These are phyloP conservation scores for Thelephora ganbajun DNA, from an alignment of 768 basidiomycete genomes.

Conservation along the genomic window DNA sequence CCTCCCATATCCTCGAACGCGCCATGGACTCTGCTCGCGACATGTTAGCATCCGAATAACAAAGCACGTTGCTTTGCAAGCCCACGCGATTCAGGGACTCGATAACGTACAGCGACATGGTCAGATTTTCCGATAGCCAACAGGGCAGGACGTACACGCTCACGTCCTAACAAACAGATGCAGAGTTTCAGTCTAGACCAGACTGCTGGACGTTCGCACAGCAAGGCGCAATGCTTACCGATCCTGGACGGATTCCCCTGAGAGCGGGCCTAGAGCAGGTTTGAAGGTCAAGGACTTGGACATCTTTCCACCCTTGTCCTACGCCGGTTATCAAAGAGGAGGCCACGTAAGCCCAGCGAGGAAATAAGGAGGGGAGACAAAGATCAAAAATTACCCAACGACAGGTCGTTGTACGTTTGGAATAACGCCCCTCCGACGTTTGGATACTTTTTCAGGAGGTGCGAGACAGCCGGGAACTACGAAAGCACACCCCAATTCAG, in stretches of 20 bases:
- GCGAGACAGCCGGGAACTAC: constrained; percentile 34
- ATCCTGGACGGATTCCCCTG: constrained; percentile 39
- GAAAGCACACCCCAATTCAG: neutral
- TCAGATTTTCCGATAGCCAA: constrained; percentile 49
- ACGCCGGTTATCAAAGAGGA: neutral
- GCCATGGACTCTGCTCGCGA: constrained; percentile 31
- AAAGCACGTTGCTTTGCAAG: neutral
- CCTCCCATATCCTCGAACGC: constrained; percentile 39
- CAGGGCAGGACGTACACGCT: constrained; percentile 47
- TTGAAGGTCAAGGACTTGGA: constrained; percentile 47
- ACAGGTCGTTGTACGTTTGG: constrained; percentile 65
- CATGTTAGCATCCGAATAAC: neutral
- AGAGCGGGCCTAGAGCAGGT: constrained; percentile 41
- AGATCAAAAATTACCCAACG: constrained; percentile 33
- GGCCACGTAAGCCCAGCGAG: neutral
- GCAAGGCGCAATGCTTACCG: constrained; percentile 20
- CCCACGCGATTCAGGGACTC: neutral
- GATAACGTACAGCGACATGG: constrained; percentile 38
- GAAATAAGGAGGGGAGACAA: constrained; percentile 1
- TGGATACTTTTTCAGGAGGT: constrained; percentile 46
- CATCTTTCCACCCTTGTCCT: constrained; percentile 65
- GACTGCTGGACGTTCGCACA: neutral
- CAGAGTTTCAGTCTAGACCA: neutral
- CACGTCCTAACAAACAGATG: neutral
- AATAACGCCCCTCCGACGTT: constrained; percentile 44